Conservation (phyloP, 495 filamentous ascomycete genomes). For the Terfezia claveryi region DNA sequence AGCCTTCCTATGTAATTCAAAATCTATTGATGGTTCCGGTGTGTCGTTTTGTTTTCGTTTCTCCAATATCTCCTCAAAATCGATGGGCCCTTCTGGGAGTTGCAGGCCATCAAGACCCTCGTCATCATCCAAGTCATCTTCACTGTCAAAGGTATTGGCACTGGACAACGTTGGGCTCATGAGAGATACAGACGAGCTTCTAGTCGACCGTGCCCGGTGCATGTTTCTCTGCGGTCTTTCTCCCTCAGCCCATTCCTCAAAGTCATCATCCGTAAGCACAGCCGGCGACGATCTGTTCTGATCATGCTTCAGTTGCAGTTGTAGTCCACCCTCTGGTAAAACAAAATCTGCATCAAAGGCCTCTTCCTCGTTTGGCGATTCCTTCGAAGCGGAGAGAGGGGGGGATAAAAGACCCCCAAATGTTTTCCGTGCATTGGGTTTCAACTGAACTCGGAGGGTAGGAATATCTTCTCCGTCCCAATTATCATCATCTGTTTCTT, state of each 20-base stretch:
- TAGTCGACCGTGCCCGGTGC: conserved; percentile 45
- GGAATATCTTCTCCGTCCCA: conserved; percentile 32
- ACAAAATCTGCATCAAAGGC: conserved; percentile 63
- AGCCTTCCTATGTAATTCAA: background rate
- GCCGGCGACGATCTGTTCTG: conserved; percentile 6
- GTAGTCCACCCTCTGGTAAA: conserved; percentile 31
- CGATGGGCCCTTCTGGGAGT: conserved; percentile 58
- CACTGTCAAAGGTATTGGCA: conserved; percentile 56
- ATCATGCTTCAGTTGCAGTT: conserved; percentile 15
- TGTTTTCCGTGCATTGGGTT: conserved; percentile 28
- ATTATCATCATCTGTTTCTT: conserved; percentile 37
- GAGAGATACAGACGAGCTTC: conserved; percentile 67
- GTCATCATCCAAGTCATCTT: conserved; percentile 32
- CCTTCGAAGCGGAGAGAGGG: conserved; percentile 21
- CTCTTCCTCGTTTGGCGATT: conserved; percentile 27
- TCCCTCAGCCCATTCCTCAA: conserved; percentile 85
- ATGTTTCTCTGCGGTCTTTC: conserved; percentile 77
- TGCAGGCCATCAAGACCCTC: conserved; percentile 70
- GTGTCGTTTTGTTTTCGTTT: conserved; percentile 28
- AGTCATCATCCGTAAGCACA: conserved; percentile 39
- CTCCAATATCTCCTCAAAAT: conserved; percentile 54
- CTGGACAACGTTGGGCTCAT: conserved; percentile 68
- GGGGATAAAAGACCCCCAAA: conserved; percentile 21
- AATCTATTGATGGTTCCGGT: conserved; percentile 4
- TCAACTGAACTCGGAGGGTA: conserved; percentile 48